Evolutionary conservation across 352 stramenopile genomes (phyloP), one percentile per base, ranked within the genome.

Genomic region (Globisporangium barbulae): DNA sequence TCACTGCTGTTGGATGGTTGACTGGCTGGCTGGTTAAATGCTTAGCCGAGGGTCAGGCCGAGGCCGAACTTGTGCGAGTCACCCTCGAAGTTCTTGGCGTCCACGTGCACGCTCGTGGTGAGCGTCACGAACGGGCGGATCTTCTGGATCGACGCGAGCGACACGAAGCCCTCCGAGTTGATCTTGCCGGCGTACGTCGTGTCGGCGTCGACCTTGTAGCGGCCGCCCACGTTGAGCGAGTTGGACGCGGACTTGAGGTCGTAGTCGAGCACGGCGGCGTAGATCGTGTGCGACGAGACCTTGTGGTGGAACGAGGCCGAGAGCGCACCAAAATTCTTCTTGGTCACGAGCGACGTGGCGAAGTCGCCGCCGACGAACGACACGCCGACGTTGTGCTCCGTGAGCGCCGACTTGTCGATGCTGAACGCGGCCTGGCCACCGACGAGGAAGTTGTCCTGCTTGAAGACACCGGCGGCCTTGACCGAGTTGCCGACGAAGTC

Each of bases 51-150:
- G 25, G 82, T 91, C 64, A 93, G 69, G 48, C 84, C 82, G 17
- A 93, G 64, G 39, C 84, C 84, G 68, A 93, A 93, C 83, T 93
- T 93, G 83, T 93, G 84, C 52, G 84, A 78, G 68, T 93, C 83
- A 48, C 84, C 81, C 55, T 93, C 84, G 42, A 93, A 91, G 78
- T 93, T 89, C 82, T 91, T 93, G 74, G 81, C 84, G 58, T 93
- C 84, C 37, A 93, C 81, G 70, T 91, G 81, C 64, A 88, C 83
- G 65, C 80, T 90, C 59, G 81, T 89, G 56, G 81, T 91, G 42
- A 93, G 73, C 54, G 80, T 81, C 30, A 91, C 72, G 71, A 76
- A 90, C 53, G 82, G 82, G 58, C 78, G 81, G 62, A 93, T 75
- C 75, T 88, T 91, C 70, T 91, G 82, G 68, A 93, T 87, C 63